Evolutionary conservation across 306 rosid genomes (phyloP), one percentile per base, ranked within the genome.

Genomic region (Glycyrrhiza uralensis): DNA sequence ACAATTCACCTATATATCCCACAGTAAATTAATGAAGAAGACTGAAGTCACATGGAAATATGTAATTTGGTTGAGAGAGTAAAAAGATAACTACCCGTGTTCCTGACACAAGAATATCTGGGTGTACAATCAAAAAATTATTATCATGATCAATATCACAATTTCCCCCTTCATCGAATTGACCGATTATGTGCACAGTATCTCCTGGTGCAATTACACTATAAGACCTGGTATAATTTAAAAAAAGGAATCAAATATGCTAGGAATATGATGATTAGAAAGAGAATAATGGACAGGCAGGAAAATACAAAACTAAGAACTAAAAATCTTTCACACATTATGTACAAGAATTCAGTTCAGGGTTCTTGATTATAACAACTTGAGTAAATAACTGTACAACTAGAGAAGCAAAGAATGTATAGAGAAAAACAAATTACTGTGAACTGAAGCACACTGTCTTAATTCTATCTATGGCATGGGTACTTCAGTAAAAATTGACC

Each of bases 141-240:
- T 69, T 74, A 66, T 87, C 85, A 76, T 24, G 88, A 79, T 85
- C 89, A 66, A 94, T 76, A 71, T 83, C 87, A 71, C 90, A 94
- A 70, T 55, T 72, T 45, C 97, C 97, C 74, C 80, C 74, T 72
- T 85, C 88, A 70, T 86, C 87, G 65, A 89, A 94, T 75, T 89
- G 87, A 58, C 98, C 96, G 17, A 94, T 87, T 64, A 94, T 59
- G 70, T 94, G 89, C 42, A 94, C 86, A 15, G 94, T 82, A 79
- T 94, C 96, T 83, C 98, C 98, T 42, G 96, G 98, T 14, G 94
- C 79, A 85, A 91, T 77, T 59, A 83, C 79, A 78, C 96, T 87
- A 78, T 71, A 72, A 77, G 67, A 82, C 98, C 98, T 93, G 85
- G 56, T 24, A 79, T 69, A 45, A 65, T 72, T n/a, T 55, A 35